These are phyloP conservation scores for Pichia cabralensis DNA, from an alignment of 805 yeast genomes.

Conservation along the genomic window DNA sequence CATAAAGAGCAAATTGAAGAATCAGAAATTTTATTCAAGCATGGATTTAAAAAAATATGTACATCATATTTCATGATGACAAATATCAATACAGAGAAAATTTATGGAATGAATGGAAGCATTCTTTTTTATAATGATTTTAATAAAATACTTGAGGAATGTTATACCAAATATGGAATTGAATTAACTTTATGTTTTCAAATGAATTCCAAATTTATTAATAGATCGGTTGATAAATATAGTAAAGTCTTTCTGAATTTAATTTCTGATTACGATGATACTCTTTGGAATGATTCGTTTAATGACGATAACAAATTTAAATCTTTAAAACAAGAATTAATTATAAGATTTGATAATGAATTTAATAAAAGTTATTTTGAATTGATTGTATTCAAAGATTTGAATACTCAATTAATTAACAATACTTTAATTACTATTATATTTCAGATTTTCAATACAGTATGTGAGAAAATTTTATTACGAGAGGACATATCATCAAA, in stretches of 20 bases:
- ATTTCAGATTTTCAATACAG: constrained; percentile 11
- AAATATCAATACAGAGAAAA: constrained; percentile 12
- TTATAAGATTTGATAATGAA: constrained; percentile 6
- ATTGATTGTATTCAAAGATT: constrained; percentile 3
- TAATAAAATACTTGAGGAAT: constrained; percentile 17
- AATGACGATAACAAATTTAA: constrained; percentile 6
- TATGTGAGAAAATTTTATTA: constrained; percentile 14
- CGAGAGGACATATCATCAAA: constrained; percentile 25
- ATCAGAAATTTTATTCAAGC: constrained; percentile 16
- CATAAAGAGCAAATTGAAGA: constrained; percentile 12
- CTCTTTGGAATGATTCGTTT: constrained; percentile 13
- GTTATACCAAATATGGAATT: constrained; percentile 10
- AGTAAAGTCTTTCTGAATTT: constrained; percentile 6
- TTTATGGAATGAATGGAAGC: too few relatives aligned
- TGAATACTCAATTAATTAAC: constrained; percentile 16
- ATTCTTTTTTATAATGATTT: constrained; percentile 27
- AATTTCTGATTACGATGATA: constrained; percentile 12
- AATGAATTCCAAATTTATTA: constrained; percentile 14
- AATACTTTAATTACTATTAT: constrained; percentile 13
- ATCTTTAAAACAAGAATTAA: constrained; percentile 8
- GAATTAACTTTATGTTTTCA: constrained; percentile 17
- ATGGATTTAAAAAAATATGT: constrained; percentile 20
- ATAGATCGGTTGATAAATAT: constrained; percentile 6
- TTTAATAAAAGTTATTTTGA: neutral
- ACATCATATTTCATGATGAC: constrained; percentile 20